Evolutionary conservation across 2,329 filamentous ascomycete species (phyloP).

Genomic region (Exophiala mesophila): DNA sequence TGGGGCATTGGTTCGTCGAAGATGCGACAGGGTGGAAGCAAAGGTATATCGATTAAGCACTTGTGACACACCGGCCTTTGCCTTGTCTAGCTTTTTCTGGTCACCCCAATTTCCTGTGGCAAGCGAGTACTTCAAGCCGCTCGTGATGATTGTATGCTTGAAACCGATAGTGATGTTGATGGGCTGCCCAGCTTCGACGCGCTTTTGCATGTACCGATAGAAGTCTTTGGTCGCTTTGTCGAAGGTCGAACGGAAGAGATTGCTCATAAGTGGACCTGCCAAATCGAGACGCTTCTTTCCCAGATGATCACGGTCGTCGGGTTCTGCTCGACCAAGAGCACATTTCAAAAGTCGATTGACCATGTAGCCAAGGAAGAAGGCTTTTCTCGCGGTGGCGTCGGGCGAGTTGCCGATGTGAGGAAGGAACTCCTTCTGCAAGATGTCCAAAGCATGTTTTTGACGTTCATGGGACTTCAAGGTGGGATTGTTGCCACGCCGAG

Average conservation of each 20-base stretch:
- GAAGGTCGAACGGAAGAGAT: slow-evolving; percentile 88
- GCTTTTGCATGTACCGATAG: slow-evolving; percentile 83
- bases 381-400: slow-evolving; percentile 91
- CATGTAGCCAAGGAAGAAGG: slow-evolving; percentile 99
- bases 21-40: slow-evolving; percentile 90
- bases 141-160: slow-evolving; percentile 85
- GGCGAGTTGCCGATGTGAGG: slow-evolving; percentile 95
- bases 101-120: slow-evolving; percentile 99
- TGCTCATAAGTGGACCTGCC: slow-evolving; percentile 89
- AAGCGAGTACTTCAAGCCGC: slow-evolving; percentile 91
- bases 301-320: slow-evolving; percentile 97
- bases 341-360: slow-evolving; percentile 93
- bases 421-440: slow-evolving; percentile 93
- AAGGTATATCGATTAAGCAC: slow-evolving; percentile 98
- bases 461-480: slow-evolving; percentile 71
- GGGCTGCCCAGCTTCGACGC: slow-evolving; percentile 80
- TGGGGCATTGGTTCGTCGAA: slow-evolving; percentile 94
- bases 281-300: slow-evolving; percentile 97
- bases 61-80: slow-evolving; percentile 95
- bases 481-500: slow-evolving; percentile 75
- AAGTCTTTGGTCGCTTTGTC: slow-evolving; percentile 87
- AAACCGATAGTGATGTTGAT: slow-evolving; percentile 89
- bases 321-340: slow-evolving; percentile 84
- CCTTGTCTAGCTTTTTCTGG: slow-evolving; percentile 94
- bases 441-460: slow-evolving; percentile 87